phyloP scores from a whole-genome alignment of 352 stramenopile genomes.

The Globisporangium mamillatum region DNA sequence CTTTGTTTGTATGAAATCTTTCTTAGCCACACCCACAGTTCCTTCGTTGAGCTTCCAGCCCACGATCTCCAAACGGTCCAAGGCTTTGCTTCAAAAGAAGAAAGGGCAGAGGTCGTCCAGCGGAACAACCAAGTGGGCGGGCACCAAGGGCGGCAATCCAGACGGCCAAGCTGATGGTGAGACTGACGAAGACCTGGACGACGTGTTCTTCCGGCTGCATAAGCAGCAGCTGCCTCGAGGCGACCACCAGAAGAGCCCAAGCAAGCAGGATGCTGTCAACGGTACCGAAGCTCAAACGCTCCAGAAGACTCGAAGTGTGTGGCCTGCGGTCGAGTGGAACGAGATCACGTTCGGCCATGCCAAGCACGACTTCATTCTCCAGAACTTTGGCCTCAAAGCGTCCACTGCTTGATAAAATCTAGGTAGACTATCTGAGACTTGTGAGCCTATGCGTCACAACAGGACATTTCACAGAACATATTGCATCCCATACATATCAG shows the following conservation, averaged over 20 bases:
- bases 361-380: conserved; percentile 44
- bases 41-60: conserved; percentile 36
- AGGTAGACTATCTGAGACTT: background rate
- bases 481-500: background rate
- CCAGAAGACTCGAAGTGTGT: background rate
- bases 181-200: background rate
- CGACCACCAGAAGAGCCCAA: background rate
- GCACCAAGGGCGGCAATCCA: background rate
- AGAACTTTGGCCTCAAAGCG: conserved; percentile 38
- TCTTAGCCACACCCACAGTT: conserved; percentile 12
- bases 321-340: conserved; percentile 29
- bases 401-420: background rate
- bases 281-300: too few relatives aligned
- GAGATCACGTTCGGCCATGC: conserved; percentile 27
- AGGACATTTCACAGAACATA: background rate
- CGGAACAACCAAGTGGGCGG: background rate
- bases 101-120: background rate
- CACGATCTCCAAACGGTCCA: conserved; percentile 41
- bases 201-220: conserved; percentile 36
- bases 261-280: background rate
- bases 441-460: background rate
- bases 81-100: conserved; percentile 32
- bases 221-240: conserved; percentile 11
- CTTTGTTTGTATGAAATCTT: background rate
- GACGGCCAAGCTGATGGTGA: background rate